These are phyloP conservation scores for Metschnikowia baotianmanensis DNA, from an alignment of 805 yeast genomes.

Conservation along the genomic window DNA sequence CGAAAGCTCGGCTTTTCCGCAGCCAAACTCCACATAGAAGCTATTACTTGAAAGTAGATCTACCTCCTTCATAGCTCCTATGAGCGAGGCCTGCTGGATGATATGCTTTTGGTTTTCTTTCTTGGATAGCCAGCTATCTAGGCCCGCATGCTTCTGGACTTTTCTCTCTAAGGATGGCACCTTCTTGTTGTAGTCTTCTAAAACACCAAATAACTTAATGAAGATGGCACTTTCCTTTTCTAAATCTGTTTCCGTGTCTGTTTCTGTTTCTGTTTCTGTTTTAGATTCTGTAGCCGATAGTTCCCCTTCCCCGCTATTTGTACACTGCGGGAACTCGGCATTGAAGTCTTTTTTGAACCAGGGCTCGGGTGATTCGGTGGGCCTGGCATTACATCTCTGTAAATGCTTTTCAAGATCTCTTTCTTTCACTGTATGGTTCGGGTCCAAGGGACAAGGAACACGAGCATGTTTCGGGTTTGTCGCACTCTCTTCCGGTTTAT, in stretches of 20 bases:
- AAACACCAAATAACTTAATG: background rate
- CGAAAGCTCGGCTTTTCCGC: slow-evolving; percentile 85
- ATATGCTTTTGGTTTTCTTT: slow-evolving; percentile 71
- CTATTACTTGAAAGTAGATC: slow-evolving; percentile 35
- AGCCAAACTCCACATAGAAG: slow-evolving; percentile 76
- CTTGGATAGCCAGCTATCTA: slow-evolving; percentile 43
- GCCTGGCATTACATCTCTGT: slow-evolving; percentile 55
- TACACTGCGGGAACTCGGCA: no score
- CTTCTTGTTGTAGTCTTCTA: slow-evolving; percentile 5
- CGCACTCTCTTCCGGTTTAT: slow-evolving; percentile 11
- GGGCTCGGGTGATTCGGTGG: slow-evolving; percentile 32
- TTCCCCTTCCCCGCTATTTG: no score
- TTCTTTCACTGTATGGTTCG: slow-evolving; percentile 70
- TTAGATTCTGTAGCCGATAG: background rate
- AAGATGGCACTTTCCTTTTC: slow-evolving; percentile 1
- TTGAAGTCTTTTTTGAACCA: slow-evolving; percentile 58
- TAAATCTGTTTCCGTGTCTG: background rate
- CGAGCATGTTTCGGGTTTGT: slow-evolving; percentile 32
- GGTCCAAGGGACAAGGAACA: slow-evolving; percentile 75
- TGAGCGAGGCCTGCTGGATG: slow-evolving; percentile 75
- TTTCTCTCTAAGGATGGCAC: slow-evolving; percentile 21
- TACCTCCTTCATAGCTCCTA: slow-evolving; percentile 56
- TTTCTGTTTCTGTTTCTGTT: background rate
- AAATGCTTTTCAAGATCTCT: slow-evolving; percentile 55
- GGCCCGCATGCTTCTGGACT: slow-evolving; percentile 28